phyloP scores from a whole-genome alignment of 306 rosid genomes.

The Cucurbita ficifolia region DNA sequence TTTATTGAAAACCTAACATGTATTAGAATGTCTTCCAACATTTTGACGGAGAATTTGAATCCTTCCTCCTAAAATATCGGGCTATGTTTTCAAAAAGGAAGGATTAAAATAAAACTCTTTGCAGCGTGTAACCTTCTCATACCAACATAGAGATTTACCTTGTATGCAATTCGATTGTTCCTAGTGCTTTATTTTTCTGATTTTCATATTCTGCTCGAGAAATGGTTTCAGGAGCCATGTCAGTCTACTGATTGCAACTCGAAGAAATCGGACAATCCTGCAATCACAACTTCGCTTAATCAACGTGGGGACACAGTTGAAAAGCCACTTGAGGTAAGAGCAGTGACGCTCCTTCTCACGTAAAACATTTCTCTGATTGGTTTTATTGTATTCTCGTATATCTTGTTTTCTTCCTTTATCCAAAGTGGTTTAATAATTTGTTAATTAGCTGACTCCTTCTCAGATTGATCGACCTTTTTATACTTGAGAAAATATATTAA shows the following conservation, averaged over 20 bases:
- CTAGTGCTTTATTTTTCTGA: neutral
- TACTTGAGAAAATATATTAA: neutral
- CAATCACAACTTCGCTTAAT: constrained; percentile 66
- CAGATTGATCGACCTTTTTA: neutral
- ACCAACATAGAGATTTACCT: neutral
- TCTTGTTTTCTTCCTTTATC: neutral
- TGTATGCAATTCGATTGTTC: neutral
- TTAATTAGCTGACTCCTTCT: neutral
- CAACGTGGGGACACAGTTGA: constrained; percentile 89
- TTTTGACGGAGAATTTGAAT: neutral
- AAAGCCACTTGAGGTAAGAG: constrained; percentile 72
- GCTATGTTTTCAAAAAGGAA: neutral
- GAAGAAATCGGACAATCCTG: constrained; percentile 49
- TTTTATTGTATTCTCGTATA: neutral
- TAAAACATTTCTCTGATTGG: neutral
- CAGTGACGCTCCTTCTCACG: neutral
- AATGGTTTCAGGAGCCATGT: constrained; percentile 30
- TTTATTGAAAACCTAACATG: too few relatives aligned
- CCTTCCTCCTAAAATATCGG: neutral
- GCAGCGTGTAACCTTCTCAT: neutral
- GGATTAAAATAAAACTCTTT: neutral
- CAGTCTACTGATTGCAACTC: constrained; percentile 22
- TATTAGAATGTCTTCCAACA: neutral
- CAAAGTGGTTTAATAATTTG: neutral
- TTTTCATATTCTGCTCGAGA: constrained; percentile 5